phyloP scores from a whole-genome alignment of 2,329 filamentous ascomycete genomes.

The Chlorencoelia australis region DNA sequence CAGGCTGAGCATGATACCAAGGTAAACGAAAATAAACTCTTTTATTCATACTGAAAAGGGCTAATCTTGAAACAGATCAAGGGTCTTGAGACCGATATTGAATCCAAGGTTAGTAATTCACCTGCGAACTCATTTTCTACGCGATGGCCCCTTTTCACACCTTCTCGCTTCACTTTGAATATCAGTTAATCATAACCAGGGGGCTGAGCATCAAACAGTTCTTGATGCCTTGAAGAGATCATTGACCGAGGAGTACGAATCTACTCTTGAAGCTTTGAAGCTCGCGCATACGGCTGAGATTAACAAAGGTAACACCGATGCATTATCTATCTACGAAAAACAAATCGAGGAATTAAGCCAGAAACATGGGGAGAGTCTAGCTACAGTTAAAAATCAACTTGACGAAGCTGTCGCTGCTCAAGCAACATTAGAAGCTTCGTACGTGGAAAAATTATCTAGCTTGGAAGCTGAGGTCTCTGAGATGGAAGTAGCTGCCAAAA shows the following conservation, averaged over 20 bases:
- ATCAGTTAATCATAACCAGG: no score
- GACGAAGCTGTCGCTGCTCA: constrained; percentile 41
- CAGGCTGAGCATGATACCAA: constrained; percentile 27
- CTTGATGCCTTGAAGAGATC: constrained; percentile 41
- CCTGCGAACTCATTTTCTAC: no score
- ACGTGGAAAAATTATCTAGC: constrained; percentile 35
- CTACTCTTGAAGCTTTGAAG: constrained; percentile 40
- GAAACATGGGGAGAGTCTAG: constrained; percentile 37
- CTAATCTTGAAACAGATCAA: no score
- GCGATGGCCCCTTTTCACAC: no score
- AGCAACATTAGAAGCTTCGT: constrained; percentile 35
- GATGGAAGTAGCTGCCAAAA: constrained; percentile 38
- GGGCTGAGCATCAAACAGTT: constrained; percentile 14
- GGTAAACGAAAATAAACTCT: no score
- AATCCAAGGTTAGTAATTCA: no score
- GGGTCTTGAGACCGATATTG: no score
- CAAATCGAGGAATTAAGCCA: constrained; percentile 40
- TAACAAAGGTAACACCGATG: constrained; percentile 35
- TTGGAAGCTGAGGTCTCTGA: constrained; percentile 36
- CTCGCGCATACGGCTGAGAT: constrained; percentile 42
- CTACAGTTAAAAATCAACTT: constrained; percentile 44
- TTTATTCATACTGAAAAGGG: no score
- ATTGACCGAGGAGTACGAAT: constrained; percentile 40
- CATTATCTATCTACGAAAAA: constrained; percentile 36
- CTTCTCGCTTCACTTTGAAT: no score